Evolutionary conservation across 1,139 yeast species (phyloP).

Genomic region (Sugiyamaella neomexicana): DNA sequence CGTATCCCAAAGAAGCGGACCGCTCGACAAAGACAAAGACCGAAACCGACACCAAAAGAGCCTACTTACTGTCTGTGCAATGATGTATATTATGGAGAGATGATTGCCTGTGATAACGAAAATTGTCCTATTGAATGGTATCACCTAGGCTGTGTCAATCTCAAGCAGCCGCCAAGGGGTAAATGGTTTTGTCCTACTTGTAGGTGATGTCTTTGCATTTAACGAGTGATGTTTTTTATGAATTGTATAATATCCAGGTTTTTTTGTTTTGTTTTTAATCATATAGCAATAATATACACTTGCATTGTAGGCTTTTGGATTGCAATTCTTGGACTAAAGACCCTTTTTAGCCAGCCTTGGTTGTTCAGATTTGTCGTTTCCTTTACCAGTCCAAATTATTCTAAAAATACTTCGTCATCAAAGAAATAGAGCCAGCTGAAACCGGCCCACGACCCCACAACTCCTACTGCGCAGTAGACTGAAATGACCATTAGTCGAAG

Average conservation of each 20-base stretch:
- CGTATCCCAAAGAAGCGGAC: background rate
- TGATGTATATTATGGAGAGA: constrained; percentile 77
- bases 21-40: background rate
- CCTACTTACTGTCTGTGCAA: constrained; percentile 70
- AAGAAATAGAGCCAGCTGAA: constrained; percentile 85
- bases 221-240: background rate
- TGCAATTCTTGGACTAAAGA: no score
- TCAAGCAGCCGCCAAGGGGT: constrained; percentile 42
- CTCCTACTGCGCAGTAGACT: constrained; percentile 83
- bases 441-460: constrained; percentile 85
- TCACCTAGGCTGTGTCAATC: constrained; percentile 71
- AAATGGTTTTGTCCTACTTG: constrained; percentile 43
- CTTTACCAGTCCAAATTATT: background rate
- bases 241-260: no score
- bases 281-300: no score
- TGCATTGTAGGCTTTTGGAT: no score
- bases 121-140: constrained; percentile 84
- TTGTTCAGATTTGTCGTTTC: background rate
- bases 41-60: constrained; percentile 15
- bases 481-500: constrained; percentile 79
- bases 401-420: constrained; percentile 36
- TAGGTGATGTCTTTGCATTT: constrained; percentile 1
- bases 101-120: constrained; percentile 86
- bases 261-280: no score
- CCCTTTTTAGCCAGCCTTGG: background rate